Evolutionary conservation across 805 yeast genomes (phyloP).

Genomic region (Lipomyces sp.): DNA sequence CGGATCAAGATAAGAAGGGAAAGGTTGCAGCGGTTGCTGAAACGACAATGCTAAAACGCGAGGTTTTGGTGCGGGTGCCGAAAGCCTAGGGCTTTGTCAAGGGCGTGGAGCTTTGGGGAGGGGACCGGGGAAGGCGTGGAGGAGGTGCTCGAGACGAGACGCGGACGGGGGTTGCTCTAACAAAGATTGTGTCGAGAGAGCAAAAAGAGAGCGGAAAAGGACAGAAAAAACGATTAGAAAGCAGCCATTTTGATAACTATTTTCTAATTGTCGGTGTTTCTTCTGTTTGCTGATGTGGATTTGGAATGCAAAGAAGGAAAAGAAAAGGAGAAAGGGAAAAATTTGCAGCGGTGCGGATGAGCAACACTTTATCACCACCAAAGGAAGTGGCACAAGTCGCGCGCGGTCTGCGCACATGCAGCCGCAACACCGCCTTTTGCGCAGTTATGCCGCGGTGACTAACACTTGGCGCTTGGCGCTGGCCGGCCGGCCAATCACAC

Average conservation of each 20-base stretch:
- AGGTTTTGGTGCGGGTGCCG: slow-evolving; percentile 1
- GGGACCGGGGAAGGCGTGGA: slow-evolving; percentile 4
- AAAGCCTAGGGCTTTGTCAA: slow-evolving; percentile 3
- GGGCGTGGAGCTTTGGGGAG: not conserved
- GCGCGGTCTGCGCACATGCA: no score
- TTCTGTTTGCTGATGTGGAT: not conserved
- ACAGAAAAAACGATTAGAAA: slow-evolving; percentile 8
- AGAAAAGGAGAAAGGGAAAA: not conserved
- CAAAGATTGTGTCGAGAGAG: slow-evolving; percentile 1
- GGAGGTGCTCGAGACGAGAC: not conserved
- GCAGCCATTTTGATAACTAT: slow-evolving; percentile 13
- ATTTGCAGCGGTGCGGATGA: slow-evolving; percentile 3
- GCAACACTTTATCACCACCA: no score
- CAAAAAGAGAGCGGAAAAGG: not conserved
- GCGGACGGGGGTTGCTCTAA: no score
- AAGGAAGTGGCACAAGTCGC: no score
- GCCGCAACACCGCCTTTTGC: slow-evolving; percentile 1
- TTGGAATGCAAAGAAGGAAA: not conserved
- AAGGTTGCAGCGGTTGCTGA: slow-evolving; percentile 17
- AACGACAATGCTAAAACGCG: slow-evolving; percentile 27
- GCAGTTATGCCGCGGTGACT: slow-evolving; percentile 9
- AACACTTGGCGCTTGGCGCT: slow-evolving; percentile 16
- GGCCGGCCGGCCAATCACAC: slow-evolving; percentile 16
- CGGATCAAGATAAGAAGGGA: slow-evolving; percentile 11
- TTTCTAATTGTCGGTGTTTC: slow-evolving; percentile 4